Evolutionary conservation across 2,329 filamentous ascomycete genomes (phyloP), one percentile per base, ranked within the genome.

Genomic region (Sclerotinia sclerotiorum): DNA sequence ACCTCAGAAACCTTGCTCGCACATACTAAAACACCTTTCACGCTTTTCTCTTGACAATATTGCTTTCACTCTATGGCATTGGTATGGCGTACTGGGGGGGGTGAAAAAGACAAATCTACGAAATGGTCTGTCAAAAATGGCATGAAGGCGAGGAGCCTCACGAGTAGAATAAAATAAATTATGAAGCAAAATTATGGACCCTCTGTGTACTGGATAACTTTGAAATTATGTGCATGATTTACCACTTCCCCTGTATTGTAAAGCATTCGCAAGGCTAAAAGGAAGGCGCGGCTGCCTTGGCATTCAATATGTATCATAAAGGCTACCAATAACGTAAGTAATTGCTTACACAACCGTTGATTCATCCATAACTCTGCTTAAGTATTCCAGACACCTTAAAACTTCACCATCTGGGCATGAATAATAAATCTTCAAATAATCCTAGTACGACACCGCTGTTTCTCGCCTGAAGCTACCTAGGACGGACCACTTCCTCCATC

Each of bases 1-100:
- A 99, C 81, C 87, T 99, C 79, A 90, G 95, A 79, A 99, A 99
- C 85, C 85, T 99, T 78, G 92, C 94, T 70, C 90, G 95, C 80
- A 96, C 94, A 69, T 99, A 99, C 84, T 97, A 90, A 69, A 73
- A 61, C 52, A 42, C 69, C 66, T 68, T 71, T 67, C 64, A 69
- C 73, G 71, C 73, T 64, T 71, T 57, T 69, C 68, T 62, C 60
- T 68, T 46, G 68, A 68, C 61, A 72, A 72, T 72, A 60, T 72
- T 72, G 69, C 69, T 69, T 70, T 72, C 60, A 70, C 72, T 75
- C 72, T 73, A 76, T 76, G 76, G 74, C 62, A 72, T 74, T 72
- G 70, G 71, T 69, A 69, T 66, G 69, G 66, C 66, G 66, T 68
- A 68, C 62, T 35, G 57, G 66, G 64, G 44, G 44, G 39, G 52